Conservation (phyloP, 1,139 yeast species). For the Suhomyces taliae region DNA sequence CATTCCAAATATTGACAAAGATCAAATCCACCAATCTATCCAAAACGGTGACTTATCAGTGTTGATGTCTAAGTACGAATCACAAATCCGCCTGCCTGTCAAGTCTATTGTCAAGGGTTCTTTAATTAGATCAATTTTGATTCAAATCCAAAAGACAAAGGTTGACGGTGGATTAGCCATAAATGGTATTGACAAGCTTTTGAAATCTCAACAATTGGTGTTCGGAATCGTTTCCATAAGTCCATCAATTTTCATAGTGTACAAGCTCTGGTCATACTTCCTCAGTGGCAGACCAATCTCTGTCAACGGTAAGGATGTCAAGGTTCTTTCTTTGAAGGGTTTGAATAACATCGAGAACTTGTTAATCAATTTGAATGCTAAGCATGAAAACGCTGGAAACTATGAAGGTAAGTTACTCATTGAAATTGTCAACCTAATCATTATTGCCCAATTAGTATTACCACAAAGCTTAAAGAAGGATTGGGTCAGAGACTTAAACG, state of each 20-base stretch:
- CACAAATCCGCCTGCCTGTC: constrained; percentile 70
- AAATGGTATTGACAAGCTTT: constrained; percentile 83
- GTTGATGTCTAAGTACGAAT: constrained; percentile 78
- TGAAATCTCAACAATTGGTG: constrained; percentile 88
- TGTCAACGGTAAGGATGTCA: constrained; percentile 41
- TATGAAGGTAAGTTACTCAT: constrained; percentile 55
- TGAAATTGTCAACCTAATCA: constrained; percentile 56
- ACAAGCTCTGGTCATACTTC: constrained; percentile 36
- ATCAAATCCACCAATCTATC: constrained; percentile 43
- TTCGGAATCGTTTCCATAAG: constrained; percentile 89
- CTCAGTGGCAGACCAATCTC: constrained; percentile 38
- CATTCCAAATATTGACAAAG: constrained; percentile 20
- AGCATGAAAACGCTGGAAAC: constrained; percentile 12
- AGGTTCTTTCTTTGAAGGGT: constrained; percentile 47
- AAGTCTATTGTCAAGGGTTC: constrained; percentile 64
- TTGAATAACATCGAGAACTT: constrained; percentile 61
- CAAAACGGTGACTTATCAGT: constrained; percentile 74
- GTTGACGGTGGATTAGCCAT: constrained; percentile 93
- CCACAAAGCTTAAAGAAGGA: constrained; percentile 48
- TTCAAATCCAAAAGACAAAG: constrained; percentile 91
- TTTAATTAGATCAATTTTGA: constrained; percentile 71
- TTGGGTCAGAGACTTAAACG: constrained; percentile 59
- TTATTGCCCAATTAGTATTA: constrained; percentile 46
- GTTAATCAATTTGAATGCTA: constrained; percentile 27
- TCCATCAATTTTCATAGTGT: constrained; percentile 68